A percentile compares a stretch with the other conserved stretches of the same genome.
Evolutionary conservation across 495 filamentous ascomycete species (phyloP).

Genomic region (Neurospora sp.): DNA sequence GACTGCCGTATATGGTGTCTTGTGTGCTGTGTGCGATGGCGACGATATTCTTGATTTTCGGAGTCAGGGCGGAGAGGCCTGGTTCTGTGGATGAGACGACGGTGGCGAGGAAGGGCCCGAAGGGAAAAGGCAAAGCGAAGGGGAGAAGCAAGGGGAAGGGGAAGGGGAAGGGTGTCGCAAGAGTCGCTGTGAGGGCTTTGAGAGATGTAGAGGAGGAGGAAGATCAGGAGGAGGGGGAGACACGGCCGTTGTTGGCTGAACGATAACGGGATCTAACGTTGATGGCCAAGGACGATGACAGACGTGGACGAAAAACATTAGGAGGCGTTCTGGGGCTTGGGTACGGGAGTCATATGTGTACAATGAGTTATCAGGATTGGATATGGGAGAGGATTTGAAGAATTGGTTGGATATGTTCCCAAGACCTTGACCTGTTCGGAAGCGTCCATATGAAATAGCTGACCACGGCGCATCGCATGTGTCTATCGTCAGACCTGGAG

Average conservation of each 20-base stretch:
- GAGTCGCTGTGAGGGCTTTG: neutral
- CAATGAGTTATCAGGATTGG: neutral
- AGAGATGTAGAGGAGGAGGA: neutral
- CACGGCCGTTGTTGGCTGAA: neutral
- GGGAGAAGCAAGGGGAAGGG: neutral
- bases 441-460: neutral
- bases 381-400: neutral
- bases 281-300: neutral
- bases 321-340: neutral
- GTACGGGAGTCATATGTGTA: neutral
- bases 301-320: neutral
- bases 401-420: neutral
- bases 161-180: neutral
- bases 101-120: neutral
- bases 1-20: neutral
- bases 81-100: neutral
- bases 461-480: neutral
- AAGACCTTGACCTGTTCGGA: neutral
- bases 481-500: neutral
- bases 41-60: neutral
- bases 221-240: neutral
- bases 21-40: neutral
- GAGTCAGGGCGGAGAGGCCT: neutral
- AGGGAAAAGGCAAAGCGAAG: neutral
- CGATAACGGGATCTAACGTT: neutral